Conservation (phyloP, 1,139 yeast species). For the Yarrowia galli region DNA sequence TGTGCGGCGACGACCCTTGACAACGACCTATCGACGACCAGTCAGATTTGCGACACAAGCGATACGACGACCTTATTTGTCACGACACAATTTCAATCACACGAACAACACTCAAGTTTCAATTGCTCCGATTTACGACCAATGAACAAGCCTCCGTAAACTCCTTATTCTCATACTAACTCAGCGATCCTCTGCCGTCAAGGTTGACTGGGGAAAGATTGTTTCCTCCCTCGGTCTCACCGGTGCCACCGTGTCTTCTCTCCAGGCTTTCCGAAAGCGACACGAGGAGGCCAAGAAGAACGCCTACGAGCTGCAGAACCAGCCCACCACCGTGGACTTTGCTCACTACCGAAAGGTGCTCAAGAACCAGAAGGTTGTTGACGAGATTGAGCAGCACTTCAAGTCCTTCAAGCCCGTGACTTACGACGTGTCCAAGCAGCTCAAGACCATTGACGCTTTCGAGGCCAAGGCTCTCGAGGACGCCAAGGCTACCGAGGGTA, state of each 20-base stretch:
- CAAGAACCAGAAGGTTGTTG: slow-evolving; percentile 81
- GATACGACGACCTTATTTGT: too few relatives aligned
- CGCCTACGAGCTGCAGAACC: slow-evolving; percentile 70
- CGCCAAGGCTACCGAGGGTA: slow-evolving; percentile 91
- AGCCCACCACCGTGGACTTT: slow-evolving; percentile 82
- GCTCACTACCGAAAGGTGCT: slow-evolving; percentile 77
- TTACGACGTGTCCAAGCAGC: slow-evolving; percentile 85
- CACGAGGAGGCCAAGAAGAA: slow-evolving; percentile 95
- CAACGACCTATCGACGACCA: too few relatives aligned
- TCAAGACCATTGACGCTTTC: slow-evolving; percentile 90
- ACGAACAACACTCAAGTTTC: too few relatives aligned
- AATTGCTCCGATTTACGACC: too few relatives aligned
- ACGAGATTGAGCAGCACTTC: slow-evolving; percentile 81
- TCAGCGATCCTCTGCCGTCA: slow-evolving; percentile 68
- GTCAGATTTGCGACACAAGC: neutral
- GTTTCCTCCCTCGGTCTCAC: slow-evolving; percentile 88
- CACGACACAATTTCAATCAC: neutral
- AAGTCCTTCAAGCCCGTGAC: slow-evolving; percentile 79
- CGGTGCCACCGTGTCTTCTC: slow-evolving; percentile 87
- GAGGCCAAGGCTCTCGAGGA: slow-evolving; percentile 95
- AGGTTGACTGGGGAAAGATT: slow-evolving; percentile 95
- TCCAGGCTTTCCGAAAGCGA: slow-evolving; percentile 96
- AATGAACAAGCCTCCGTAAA: too few relatives aligned
- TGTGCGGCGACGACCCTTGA: too few relatives aligned
- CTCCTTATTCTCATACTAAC: neutral